A percentile compares a stretch with the other conserved stretches of the same genome.
Evolutionary conservation across 192 early-diverging fungal genomes (phyloP).

Genomic region (Coemansia sp.): DNA sequence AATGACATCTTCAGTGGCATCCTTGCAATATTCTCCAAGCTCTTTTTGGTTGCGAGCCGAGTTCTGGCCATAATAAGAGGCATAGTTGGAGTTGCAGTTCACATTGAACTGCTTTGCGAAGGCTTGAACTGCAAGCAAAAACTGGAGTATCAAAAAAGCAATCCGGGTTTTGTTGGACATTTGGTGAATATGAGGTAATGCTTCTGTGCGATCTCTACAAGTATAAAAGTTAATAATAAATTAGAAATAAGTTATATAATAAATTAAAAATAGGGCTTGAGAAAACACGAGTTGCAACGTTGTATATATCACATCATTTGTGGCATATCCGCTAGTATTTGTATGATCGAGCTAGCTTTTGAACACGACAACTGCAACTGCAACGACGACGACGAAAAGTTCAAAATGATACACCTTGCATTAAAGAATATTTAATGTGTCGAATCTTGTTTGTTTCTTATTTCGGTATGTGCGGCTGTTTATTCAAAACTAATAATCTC

Average conservation of each 20-base stretch:
- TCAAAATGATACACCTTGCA: too few species aligned
- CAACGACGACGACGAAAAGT: too few species aligned
- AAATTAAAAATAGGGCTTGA: not conserved
- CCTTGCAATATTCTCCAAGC: constrained; percentile 60
- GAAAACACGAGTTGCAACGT: not conserved
- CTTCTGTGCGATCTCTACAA: not conserved
- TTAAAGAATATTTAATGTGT: not conserved
- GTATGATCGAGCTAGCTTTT: not conserved
- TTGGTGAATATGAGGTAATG: not conserved
- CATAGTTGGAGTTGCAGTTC: constrained; percentile 49
- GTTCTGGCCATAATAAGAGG: constrained; percentile 54
- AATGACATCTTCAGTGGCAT: constrained; percentile 61
- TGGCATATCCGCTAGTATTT: not conserved
- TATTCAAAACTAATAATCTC: not conserved
- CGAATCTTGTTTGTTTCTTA: not conserved
- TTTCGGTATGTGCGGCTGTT: not conserved
- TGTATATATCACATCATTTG: not conserved
- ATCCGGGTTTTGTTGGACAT: not conserved
- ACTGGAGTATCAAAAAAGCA: not conserved
- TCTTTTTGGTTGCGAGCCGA: constrained; percentile 47
- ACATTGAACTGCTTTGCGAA: constrained; percentile 28
- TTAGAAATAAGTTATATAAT: constrained; percentile 5
- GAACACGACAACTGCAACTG: not conserved
- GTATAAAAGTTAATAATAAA: constrained; percentile 1
- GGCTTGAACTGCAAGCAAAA: not conserved